Conservation (phyloP, 352 stramenopile genomes). For the Globisporangium emineosum region DNA sequence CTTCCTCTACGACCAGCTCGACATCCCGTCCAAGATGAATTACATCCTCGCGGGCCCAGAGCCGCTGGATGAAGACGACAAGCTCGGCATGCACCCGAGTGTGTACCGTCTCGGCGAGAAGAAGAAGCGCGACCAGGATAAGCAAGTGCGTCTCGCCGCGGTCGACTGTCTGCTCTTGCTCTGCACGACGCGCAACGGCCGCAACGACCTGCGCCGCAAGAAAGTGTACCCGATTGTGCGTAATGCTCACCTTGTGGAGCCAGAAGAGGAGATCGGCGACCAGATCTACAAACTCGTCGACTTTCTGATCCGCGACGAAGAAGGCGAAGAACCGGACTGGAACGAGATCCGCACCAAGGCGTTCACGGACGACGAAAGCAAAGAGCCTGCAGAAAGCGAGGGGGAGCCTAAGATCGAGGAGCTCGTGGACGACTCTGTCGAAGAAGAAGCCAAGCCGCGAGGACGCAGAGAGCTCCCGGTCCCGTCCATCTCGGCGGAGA, state of each 20-base stretch:
- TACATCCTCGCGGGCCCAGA: conserved; percentile 73
- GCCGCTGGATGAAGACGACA: conserved; percentile 73
- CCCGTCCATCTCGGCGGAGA: conserved; percentile 7
- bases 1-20: conserved; percentile 83
- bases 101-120: conserved; percentile 75
- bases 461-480: conserved; percentile 17
- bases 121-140: conserved; percentile 82
- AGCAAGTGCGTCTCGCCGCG: conserved; percentile 59
- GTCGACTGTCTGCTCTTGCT: conserved; percentile 76
- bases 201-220: conserved; percentile 76
- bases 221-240: conserved; percentile 87
- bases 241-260: conserved; percentile 76
- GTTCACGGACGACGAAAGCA: conserved; percentile 42
- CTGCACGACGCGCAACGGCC: conserved; percentile 74
- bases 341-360: conserved; percentile 67
- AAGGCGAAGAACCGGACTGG: conserved; percentile 84
- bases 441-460: background rate
- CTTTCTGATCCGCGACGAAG: conserved; percentile 85
- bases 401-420: background rate
- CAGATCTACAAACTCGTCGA: conserved; percentile 89
- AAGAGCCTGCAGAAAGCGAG: conserved; percentile 5
- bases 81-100: conserved; percentile 73
- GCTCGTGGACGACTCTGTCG: background rate
- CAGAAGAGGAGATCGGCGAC: conserved; percentile 79
- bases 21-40: conserved; percentile 79